Base-by-base conservation (phyloP, 768 basidiomycete genomes). In the Gelatoporia subvermispora region DNA sequence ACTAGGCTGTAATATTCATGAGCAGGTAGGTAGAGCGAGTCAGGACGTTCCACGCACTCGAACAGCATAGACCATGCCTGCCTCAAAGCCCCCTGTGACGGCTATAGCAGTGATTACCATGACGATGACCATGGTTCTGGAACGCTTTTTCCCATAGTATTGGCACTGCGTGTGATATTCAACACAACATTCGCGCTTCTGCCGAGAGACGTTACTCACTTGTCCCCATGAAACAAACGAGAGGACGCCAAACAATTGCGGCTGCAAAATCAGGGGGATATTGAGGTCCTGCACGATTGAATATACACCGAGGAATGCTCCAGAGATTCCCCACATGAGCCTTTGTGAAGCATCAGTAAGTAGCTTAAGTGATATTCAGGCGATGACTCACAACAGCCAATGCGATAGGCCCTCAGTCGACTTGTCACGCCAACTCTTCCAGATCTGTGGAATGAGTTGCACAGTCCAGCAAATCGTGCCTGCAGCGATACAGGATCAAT, bases 181-280 rank as follows among this genome's bases (percentile, higher is more conserved):
- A 35, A 13, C n/a, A 23, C 24, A 37, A 13, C 15, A 18, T 28
- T 10, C 17, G 44, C 21, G 5, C 5, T 21, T 0, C 8, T 41
- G 15, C 8, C 11, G 41, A 15, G 22, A 8, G 23, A 37, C 13
- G 22, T 41, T 10, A 43, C 70, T 28, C 28, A 82, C 82, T 72
- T 89, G 85, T 0, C 74, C 73, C 79, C 83, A 86, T 2, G 81
- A 83, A 10, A 84, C 54, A 3, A 85, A 68, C 0, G 73, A 67
- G 11, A 92, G 67, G 21, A 77, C 66, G 0, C 77, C 78, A 59
- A 91, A 86, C 1, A 82, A 55, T 50, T 84, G 82, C 4, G 81
- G 79, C 60, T 87, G 81, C 2, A 84, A 49, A 38, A 86, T 83
- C 36, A 91, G 73, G 0, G 88, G 86, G 31, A 89, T 76, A 60